Percentiles rank a stretch among this genome's conserved stretches.
Conservation (phyloP, 768 basidiomycete species). For the Leccinellum luteum region DNA sequence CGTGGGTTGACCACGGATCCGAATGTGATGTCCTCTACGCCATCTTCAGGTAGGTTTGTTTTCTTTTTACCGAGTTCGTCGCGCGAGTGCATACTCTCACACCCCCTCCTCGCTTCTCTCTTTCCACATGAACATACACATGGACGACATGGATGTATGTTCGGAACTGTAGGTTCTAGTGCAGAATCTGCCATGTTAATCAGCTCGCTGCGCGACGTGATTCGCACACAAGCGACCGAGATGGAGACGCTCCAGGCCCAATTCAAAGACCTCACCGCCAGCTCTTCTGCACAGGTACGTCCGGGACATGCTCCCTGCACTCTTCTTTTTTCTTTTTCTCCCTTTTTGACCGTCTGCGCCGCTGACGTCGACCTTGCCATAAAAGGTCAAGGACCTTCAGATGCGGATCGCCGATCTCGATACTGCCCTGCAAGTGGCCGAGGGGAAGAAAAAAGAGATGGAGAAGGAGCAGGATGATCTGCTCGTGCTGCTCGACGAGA, state of each 20-base stretch:
- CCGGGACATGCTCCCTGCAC: not conserved
- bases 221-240: constrained; percentile 79
- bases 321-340: not conserved
- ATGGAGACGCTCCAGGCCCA: constrained; percentile 65
- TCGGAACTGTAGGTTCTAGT: constrained; percentile 48
- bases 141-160: no score
- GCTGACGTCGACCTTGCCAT: not conserved
- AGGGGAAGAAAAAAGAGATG: constrained; percentile 71
- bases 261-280: constrained; percentile 42
- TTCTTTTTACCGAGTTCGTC: not conserved
- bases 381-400: constrained; percentile 45
- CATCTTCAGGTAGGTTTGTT: constrained; percentile 47
- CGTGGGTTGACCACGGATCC: constrained; percentile 70
- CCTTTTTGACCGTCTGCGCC: not conserved
- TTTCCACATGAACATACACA: not conserved
- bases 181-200: constrained; percentile 81
- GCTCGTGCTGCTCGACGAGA: constrained; percentile 88
- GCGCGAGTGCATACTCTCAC: not conserved
- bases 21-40: constrained; percentile 55
- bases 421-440: constrained; percentile 46
- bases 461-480: constrained; percentile 98
- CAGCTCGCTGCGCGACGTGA: constrained; percentile 77
- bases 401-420: constrained; percentile 47
- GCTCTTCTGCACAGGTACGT: constrained; percentile 41
- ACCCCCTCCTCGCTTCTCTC: not conserved